These are phyloP conservation scores for Prosopis cineraria DNA, from an alignment of 306 rosid genomes.

Conservation along the genomic window DNA sequence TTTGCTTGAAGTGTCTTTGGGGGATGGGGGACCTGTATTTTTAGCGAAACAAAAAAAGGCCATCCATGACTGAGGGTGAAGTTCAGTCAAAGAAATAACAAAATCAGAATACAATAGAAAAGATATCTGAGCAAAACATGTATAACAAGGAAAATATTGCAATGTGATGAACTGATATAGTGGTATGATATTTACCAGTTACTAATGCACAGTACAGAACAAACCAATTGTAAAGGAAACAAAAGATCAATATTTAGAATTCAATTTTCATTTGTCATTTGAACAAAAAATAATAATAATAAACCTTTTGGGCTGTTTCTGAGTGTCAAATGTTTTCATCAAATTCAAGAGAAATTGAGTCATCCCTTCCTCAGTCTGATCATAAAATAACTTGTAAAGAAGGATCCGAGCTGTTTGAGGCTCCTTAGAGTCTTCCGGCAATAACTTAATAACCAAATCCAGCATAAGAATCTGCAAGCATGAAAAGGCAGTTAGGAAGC, in stretches of 20 bases:
- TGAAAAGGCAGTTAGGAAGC: slow-evolving; percentile 41
- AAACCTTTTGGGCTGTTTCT: slow-evolving; percentile 91
- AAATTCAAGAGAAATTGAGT: slow-evolving; percentile 78
- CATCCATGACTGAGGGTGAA: not conserved
- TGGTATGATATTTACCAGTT: not conserved
- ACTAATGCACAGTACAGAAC: not conserved
- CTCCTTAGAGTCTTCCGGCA: slow-evolving; percentile 80
- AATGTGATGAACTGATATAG: not conserved
- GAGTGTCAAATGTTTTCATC: slow-evolving; percentile 75
- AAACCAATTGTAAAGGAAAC: not conserved
- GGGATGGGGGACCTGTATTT: not conserved
- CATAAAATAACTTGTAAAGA: slow-evolving; percentile 92
- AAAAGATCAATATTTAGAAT: not conserved
- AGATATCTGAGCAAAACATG: not conserved
- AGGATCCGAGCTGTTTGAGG: slow-evolving; percentile 91
- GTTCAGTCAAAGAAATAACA: not conserved
- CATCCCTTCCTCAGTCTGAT: slow-evolving; percentile 97
- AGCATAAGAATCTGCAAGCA: slow-evolving; percentile 79
- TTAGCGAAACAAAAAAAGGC: not conserved
- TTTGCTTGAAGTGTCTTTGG: not conserved
- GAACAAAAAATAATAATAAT: slow-evolving; percentile 25
- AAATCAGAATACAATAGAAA: not conserved
- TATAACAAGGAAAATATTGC: not conserved
- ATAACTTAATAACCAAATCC: slow-evolving; percentile 76
- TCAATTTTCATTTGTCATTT: not conserved